Conservation (phyloP, 2,329 filamentous ascomycete genomes). For the Aureobasidium namibiae region DNA sequence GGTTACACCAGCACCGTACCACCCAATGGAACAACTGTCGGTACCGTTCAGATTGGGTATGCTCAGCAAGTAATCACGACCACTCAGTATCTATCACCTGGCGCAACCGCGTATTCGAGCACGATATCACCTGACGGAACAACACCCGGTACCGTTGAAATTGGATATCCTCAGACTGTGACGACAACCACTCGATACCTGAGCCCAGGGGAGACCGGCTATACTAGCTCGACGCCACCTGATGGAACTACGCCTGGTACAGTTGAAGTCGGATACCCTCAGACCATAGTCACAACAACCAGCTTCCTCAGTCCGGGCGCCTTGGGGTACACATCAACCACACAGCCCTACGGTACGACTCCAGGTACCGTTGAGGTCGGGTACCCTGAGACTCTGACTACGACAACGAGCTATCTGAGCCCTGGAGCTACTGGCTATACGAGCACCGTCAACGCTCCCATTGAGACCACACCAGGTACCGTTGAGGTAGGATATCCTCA, state of each 20-base stretch:
- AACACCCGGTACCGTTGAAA: background rate
- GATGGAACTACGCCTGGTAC: background rate
- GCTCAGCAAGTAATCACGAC: background rate
- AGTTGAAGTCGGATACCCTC: background rate
- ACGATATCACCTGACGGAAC: background rate
- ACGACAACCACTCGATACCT: background rate
- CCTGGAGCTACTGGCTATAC: background rate
- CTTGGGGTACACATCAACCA: background rate
- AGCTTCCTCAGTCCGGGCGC: background rate
- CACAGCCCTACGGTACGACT: background rate
- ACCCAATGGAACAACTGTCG: background rate
- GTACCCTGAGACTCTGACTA: background rate
- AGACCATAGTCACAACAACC: background rate
- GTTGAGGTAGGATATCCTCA: background rate
- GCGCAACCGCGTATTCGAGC: background rate
- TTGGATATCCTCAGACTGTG: background rate
- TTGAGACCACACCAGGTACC: background rate
- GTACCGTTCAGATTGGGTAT: background rate
- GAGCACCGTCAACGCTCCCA: background rate
- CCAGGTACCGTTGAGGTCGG: background rate
- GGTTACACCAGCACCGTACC: background rate
- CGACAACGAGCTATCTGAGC: background rate
- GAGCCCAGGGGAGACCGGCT: background rate
- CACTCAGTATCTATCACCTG: background rate
- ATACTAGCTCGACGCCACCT: background rate